Evolutionary conservation across 2,329 filamentous ascomycete genomes (phyloP), one percentile per base, ranked within the genome.

Genomic region (Xylariaceae sp.): DNA sequence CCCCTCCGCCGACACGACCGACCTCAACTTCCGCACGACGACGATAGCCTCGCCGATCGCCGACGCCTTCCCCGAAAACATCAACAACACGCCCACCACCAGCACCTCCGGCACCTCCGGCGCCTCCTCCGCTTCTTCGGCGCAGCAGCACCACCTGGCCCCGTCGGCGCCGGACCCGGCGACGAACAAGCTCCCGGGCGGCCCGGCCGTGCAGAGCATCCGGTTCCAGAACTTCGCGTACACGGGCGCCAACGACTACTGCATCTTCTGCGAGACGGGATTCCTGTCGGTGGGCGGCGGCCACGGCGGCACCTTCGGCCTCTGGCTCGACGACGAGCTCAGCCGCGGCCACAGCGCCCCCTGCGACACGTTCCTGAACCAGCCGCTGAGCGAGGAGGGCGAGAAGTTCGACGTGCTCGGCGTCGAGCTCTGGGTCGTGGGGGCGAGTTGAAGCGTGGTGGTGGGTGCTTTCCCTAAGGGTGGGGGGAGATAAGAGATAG

Each of bases 171-270:
- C 63, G 10, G 59, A 65, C 50, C 63, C 69, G 10, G 26, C 59
- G 54, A 63, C 63, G 48, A 59, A 69, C 59, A 64, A 67, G 49
- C 56, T 67, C 45, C 7, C 29, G 67, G 56, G 3, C 60, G 18
- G 67, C 1, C 82, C 80, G 21, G 85, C 59, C 21, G 18, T 86
- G 3, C 90, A 93, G 59, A 82, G 86, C 21, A 91, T 98, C 64
- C 87, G 95, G 19, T 99, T 99, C 82, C 97, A 96, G 75, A 93
- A 93, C 0, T 99, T 98, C 67, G 93, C 93, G 0, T 98, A 97
- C 70, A 96, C 90, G 54, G 95, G 95, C 4, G 84, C 96, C 41
- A 98, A 99, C 72, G 95, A 98, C 73, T 99, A 96, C 72, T 91
- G 93, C 78, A 95, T 98, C 64, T 89, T 96, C 68, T 98, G 93